These are phyloP conservation scores for Sanghuangporus baumii DNA, from an alignment of 1,284 basidiomycete genomes.

Conservation along the genomic window DNA sequence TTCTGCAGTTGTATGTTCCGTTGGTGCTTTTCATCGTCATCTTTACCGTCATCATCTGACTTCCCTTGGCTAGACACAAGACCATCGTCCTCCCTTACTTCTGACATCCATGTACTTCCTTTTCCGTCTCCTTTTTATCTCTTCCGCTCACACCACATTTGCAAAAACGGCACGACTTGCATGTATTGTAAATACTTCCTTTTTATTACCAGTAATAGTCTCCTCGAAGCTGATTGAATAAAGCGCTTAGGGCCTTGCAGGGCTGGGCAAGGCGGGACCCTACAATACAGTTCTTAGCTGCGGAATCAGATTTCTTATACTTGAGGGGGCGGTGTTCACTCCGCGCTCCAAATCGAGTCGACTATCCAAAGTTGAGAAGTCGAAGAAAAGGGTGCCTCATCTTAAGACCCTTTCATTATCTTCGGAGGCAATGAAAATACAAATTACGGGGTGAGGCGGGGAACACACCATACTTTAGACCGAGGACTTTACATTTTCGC, in stretches of 20 bases:
- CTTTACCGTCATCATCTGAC: not conserved
- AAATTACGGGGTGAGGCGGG: not conserved
- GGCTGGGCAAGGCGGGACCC: too few relatives aligned
- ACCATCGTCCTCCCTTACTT: not conserved
- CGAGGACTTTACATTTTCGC: not conserved
- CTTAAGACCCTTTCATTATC: not conserved
- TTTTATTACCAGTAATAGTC: not conserved
- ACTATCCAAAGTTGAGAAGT: conserved; percentile 1
- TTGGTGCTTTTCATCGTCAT: conserved; percentile 1
- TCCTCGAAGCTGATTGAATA: not conserved
- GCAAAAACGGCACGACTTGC: not conserved
- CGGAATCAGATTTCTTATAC: not conserved
- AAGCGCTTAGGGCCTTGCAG: not conserved
- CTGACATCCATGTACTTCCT: conserved; percentile 2
- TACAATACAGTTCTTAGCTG: too few relatives aligned
- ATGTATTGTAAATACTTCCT: conserved; percentile 11
- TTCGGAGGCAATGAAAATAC: not conserved
- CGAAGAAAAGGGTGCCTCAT: not conserved
- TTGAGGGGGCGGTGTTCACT: not conserved
- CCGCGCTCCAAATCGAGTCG: not conserved
- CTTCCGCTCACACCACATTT: not conserved
- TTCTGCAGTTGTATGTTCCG: not conserved
- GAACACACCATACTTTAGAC: not conserved
- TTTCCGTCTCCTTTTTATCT: not conserved
- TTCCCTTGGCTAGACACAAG: not conserved